A percentile compares a stretch with the other conserved stretches of the same genome.
Evolutionary conservation across 1,139 yeast genomes (phyloP).

Genomic region (Pichia cactophila): DNA sequence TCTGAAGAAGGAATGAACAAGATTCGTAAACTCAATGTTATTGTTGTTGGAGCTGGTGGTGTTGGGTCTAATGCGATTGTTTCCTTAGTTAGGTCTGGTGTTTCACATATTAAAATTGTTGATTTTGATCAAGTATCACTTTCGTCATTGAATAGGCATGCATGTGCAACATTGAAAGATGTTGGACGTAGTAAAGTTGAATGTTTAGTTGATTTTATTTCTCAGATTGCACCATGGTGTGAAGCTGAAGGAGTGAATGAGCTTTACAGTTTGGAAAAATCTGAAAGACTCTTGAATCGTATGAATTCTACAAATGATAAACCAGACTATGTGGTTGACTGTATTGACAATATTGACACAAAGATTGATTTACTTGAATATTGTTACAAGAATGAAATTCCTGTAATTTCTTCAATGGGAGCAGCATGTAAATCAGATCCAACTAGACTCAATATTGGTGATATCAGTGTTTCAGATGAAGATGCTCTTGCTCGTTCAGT

Average conservation of each 20-base stretch:
- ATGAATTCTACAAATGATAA: conserved; percentile 32
- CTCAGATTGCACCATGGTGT: conserved; percentile 84
- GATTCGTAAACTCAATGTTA: conserved; percentile 65
- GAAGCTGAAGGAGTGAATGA: conserved; percentile 69
- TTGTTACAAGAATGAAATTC: conserved; percentile 52
- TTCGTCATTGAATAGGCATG: conserved; percentile 86
- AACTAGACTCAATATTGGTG: conserved; percentile 72
- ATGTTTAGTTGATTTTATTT: conserved; percentile 58
- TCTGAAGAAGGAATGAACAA: conserved; percentile 79
- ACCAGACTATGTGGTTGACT: conserved; percentile 78
- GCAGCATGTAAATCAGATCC: conserved; percentile 92
- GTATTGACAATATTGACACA: conserved; percentile 93
- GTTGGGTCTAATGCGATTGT: conserved; percentile 97
- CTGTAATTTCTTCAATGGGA: conserved; percentile 85
- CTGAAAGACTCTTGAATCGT: conserved; percentile 43
- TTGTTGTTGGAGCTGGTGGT: conserved; percentile 97
- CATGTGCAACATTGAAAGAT: conserved; percentile 80
- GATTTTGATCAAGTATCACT: conserved; percentile 95
- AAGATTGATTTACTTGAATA: conserved; percentile 80
- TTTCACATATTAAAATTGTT: conserved; percentile 65
- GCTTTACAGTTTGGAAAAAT: conserved; percentile 63
- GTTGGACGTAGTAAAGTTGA: conserved; percentile 89
- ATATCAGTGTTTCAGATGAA: conserved; percentile 74
- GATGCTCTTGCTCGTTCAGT: conserved; percentile 90
- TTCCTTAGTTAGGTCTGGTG: conserved; percentile 87